phyloP scores from a whole-genome alignment of 2,329 filamentous ascomycete genomes.

The Fragosphaeria purpurea region DNA sequence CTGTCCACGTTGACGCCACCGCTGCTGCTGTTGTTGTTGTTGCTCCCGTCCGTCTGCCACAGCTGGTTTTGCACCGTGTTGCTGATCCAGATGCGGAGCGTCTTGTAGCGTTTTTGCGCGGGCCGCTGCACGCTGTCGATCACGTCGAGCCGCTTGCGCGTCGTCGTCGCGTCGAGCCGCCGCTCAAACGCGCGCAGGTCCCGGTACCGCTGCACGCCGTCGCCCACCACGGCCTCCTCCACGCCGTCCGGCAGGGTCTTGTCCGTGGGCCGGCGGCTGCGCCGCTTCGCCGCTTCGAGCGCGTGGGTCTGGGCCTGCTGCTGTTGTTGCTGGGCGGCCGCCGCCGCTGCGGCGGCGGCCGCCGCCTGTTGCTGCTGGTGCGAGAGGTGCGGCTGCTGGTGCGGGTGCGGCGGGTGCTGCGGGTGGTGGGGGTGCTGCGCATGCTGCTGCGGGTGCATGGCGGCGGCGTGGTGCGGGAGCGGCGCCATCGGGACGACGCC shows the following conservation, averaged over 20 bases:
- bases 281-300: constrained; percentile 62
- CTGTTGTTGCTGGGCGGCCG: constrained; percentile 36
- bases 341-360: too few species aligned
- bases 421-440: constrained; percentile 3
- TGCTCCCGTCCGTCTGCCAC: constrained; percentile 66
- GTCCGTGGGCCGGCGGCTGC: constrained; percentile 84
- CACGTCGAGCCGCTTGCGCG: constrained; percentile 86
- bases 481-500: not conserved
- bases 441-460: constrained; percentile 31
- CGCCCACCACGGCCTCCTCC: constrained; percentile 71
- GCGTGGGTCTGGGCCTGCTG: constrained; percentile 42
- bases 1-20: constrained; percentile 58
- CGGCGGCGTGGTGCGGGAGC: constrained; percentile 31
- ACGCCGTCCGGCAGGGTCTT: constrained; percentile 88
- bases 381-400: too few species aligned
- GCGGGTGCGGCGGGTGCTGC: not conserved
- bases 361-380: constrained; percentile 28
- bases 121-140: constrained; percentile 69
- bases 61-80: constrained; percentile 92
- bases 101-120: constrained; percentile 53
- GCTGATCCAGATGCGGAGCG: constrained; percentile 84
- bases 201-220: constrained; percentile 73
- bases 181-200: constrained; percentile 79
- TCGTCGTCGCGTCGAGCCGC: constrained; percentile 82
- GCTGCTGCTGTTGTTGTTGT: constrained; percentile 49